phyloP scores from a whole-genome alignment of 352 stramenopile genomes.

The Phytopythium montanum region DNA sequence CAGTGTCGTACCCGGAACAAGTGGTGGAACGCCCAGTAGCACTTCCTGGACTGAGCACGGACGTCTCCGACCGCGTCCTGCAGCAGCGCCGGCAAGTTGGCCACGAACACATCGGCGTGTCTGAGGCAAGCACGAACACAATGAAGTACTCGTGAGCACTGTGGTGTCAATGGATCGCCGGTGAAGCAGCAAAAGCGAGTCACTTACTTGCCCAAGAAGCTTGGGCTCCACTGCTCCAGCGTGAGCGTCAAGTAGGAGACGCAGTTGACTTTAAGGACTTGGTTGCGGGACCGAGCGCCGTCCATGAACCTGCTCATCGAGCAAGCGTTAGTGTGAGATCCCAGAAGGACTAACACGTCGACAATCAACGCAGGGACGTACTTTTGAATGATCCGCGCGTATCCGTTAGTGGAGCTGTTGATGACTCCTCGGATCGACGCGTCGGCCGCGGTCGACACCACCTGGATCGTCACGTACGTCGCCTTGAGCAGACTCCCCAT shows the following conservation, averaged over 20 bases:
- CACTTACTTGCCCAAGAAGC: conserved; percentile 70
- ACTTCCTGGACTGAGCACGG: conserved; percentile 71
- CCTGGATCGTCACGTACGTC: conserved; percentile 86
- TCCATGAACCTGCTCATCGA: conserved; percentile 54
- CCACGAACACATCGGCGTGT: conserved; percentile 51
- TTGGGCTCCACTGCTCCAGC: conserved; percentile 56
- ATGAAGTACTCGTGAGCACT: not conserved
- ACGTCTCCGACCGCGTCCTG: conserved; percentile 72
- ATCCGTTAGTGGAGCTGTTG: conserved; percentile 69
- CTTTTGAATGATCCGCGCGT: conserved; percentile 69
- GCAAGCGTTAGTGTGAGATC: not conserved
- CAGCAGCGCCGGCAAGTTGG: conserved; percentile 54
- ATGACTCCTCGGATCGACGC: conserved; percentile 73
- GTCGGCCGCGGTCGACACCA: conserved; percentile 77
- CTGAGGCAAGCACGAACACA: conserved; percentile 13
- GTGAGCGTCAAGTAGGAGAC: conserved; percentile 77
- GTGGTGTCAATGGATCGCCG: not conserved
- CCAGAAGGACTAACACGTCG: not conserved
- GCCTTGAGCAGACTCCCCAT: conserved; percentile 72
- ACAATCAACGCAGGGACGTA: conserved; percentile 20
- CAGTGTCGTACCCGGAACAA: conserved; percentile 45
- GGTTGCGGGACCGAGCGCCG: conserved; percentile 66
- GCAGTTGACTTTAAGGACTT: conserved; percentile 69
- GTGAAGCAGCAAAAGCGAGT: not conserved
- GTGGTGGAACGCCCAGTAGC: conserved; percentile 71